phyloP scores from a whole-genome alignment of 1,284 basidiomycete species.

The Cryptococcus maquisensis region DNA sequence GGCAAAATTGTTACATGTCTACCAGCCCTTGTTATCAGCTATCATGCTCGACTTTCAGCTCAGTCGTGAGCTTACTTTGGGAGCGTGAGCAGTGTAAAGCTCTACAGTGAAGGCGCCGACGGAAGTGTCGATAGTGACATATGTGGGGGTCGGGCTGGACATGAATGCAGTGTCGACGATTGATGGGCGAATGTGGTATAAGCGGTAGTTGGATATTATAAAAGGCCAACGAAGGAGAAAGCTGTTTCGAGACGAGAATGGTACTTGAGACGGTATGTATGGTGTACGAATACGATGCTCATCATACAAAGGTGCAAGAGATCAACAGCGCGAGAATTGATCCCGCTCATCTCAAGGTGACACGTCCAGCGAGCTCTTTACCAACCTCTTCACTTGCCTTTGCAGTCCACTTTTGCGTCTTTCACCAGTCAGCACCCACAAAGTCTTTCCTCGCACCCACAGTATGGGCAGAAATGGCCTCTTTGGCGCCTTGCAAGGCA shows the following conservation, averaged over 20 bases:
- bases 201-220: no score
- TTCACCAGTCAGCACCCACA: no score
- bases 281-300: no score
- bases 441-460: no score
- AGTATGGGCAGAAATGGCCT: slow-evolving; percentile 48
- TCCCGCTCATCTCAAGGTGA: no score
- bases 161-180: neutral
- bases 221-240: neutral
- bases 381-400: no score
- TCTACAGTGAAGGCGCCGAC: slow-evolving; percentile 84
- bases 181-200: neutral
- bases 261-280: no score
- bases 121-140: slow-evolving; percentile 75
- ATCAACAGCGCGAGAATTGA: no score
- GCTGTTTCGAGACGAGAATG: no score
- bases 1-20: slow-evolving; percentile 93
- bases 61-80: slow-evolving; percentile 56
- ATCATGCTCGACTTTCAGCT: neutral
- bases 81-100: slow-evolving; percentile 86
- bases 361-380: no score
- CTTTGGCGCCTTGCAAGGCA: slow-evolving; percentile 49
- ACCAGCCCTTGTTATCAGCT: neutral
- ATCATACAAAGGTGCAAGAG: no score
- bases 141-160: slow-evolving; percentile 16
- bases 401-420: no score